These are phyloP conservation scores for Geotrichum carabidarum DNA, from an alignment of 1,139 yeast genomes.

Conservation along the genomic window DNA sequence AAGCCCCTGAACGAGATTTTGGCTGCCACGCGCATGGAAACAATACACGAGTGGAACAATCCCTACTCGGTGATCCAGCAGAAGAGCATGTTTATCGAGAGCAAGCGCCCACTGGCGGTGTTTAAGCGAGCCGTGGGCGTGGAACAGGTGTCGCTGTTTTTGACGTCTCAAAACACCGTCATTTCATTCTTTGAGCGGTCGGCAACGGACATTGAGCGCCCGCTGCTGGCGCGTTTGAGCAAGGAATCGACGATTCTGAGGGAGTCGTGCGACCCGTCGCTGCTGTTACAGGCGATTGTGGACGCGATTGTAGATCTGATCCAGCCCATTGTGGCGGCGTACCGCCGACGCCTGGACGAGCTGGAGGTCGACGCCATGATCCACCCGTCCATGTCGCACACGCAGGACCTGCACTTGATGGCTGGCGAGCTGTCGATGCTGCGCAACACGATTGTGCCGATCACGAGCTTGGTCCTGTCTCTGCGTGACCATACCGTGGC, in stretches of 20 bases:
- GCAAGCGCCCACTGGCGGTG: conserved; percentile 43
- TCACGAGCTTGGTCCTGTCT: conserved; percentile 44
- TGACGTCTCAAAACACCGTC: conserved; percentile 43
- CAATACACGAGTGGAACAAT: conserved; percentile 39
- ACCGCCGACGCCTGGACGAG: conserved; percentile 45
- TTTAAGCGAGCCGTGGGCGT: conserved; percentile 48
- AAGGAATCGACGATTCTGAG: conserved; percentile 45
- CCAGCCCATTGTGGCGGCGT: conserved; percentile 54
- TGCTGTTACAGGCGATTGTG: conserved; percentile 49
- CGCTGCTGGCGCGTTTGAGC: conserved; percentile 45
- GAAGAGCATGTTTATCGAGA: conserved; percentile 36
- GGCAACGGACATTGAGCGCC: conserved; percentile 47
- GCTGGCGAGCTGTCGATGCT: conserved; percentile 47
- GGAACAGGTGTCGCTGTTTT: conserved; percentile 50
- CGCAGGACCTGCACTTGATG: conserved; percentile 49
- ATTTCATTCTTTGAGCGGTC: conserved; percentile 53
- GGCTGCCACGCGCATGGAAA: conserved; percentile 26
- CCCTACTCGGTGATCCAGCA: conserved; percentile 29
- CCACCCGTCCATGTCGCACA: conserved; percentile 48
- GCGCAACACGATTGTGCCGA: conserved; percentile 44
- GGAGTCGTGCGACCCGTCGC: conserved; percentile 47
- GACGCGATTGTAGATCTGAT: conserved; percentile 55
- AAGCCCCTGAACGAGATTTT: conserved; percentile 13
- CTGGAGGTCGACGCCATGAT: conserved; percentile 48
- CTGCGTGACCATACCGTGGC: conserved; percentile 39